Evolutionary conservation across 192 early-diverging fungal species (phyloP), one percentile per base, ranked within the genome.

Genomic region (Thamnidium elegans): DNA sequence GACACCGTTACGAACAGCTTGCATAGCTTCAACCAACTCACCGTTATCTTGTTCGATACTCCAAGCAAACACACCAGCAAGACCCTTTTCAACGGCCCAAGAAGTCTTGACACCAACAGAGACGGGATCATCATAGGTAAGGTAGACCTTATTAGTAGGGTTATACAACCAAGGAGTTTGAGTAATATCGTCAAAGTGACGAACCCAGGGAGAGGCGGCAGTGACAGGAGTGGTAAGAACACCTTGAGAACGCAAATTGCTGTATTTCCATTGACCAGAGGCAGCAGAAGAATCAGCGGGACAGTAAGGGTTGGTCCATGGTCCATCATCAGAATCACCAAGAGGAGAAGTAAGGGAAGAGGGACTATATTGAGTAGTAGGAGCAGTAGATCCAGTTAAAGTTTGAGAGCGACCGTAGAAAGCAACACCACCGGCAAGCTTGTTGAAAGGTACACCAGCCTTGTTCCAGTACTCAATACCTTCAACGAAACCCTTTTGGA

Each of bases 101-200:
- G 80, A 60, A 0, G 81, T 76, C 68, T 90, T 90, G 34, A 73
- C 58, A 53, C 63, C 73, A 52, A 92, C 48, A 26, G 85, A 86
- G 10, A 77, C 59, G 36, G 78, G 75, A 55, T 89, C 86, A 66
- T 90, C 87, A 68, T 90, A 92, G 0, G 88, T 86, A 48, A 92
- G 81, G 69, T 85, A 89, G 21, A 75, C 65, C 23, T 61, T 79
- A 0, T 78, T 87, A 0, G 62, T 65, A 3, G 74, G 71, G 55
- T 89, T 89, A 72, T 81, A 90, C 34, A 93, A 55, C 87, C 88
- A 91, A 4, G 92, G 90, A 0, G 89, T 89, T 31, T 82, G 70
- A 0, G 83, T 83, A 9, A 70, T 71, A 3, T 71, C 19, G 51
- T 91, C 89, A 78, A 83, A 89, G 54, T 82, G 73, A 21, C 84